phyloP scores from a whole-genome alignment of 352 stramenopile genomes.

The Phytophthora vignae region DNA sequence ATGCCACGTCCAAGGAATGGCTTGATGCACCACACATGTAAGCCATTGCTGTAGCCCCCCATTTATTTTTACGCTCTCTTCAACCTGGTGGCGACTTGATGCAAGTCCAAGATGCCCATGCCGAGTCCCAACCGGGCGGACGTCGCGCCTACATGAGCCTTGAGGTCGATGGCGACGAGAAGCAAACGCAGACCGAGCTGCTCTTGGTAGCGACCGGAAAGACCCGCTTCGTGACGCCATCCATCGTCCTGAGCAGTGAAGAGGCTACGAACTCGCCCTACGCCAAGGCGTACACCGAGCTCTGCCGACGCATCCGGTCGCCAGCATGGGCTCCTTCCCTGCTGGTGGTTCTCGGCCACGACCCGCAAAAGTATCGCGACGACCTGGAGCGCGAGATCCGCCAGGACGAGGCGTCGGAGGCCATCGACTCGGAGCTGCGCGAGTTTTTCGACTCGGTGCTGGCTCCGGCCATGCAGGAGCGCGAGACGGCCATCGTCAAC shows the following conservation, averaged over 20 bases:
- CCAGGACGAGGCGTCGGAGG: conserved; percentile 31
- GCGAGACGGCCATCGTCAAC: conserved; percentile 66
- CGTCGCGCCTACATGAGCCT: conserved; percentile 23
- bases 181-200: conserved; percentile 28
- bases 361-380: conserved; percentile 29
- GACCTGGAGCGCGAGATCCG: conserved; percentile 29
- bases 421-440: conserved; percentile 39
- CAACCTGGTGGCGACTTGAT: conserved; percentile 3
- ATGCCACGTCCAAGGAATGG: too few relatives aligned
- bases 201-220: neutral
- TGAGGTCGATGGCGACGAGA: conserved; percentile 8
- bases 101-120: conserved; percentile 11
- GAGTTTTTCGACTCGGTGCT: conserved; percentile 56
- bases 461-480: conserved; percentile 55
- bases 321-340: conserved; percentile 19
- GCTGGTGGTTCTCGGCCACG: conserved; percentile 27
- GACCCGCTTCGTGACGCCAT: conserved; percentile 32
- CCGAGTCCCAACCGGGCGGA: neutral
- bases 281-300: conserved; percentile 21
- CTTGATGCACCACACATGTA: too few relatives aligned
- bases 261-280: conserved; percentile 18
- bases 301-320: conserved; percentile 25
- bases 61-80: neutral
- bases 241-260: conserved; percentile 21
- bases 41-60: too few relatives aligned